Percentiles rank a stretch among this genome's conserved stretches.
Conservation (phyloP, 1,284 basidiomycete genomes). For the Termitomyces sp. region DNA sequence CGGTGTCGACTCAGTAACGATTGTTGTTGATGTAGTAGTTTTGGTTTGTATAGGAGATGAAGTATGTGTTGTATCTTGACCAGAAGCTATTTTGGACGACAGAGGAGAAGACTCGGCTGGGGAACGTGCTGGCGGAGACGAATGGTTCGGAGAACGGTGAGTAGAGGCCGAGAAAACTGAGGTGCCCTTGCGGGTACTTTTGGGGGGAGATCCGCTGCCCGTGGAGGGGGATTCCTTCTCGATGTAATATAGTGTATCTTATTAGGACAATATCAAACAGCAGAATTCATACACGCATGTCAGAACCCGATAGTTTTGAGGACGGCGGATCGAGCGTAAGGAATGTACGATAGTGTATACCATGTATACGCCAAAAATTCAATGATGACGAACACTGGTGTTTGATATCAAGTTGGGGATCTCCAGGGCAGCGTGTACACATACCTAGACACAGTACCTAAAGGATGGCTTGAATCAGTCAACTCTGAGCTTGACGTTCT, state of each 20-base stretch:
- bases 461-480: constrained; percentile 4
- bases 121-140: too few relatives aligned
- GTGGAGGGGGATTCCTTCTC: not conserved
- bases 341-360: constrained; percentile 83
- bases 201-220: too few relatives aligned
- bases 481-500: not conserved
- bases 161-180: too few relatives aligned
- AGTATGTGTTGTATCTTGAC: too few relatives aligned
- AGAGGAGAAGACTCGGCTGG: too few relatives aligned
- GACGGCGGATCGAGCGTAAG: constrained; percentile 76
- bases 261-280: not conserved
- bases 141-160: too few relatives aligned
- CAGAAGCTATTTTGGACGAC: too few relatives aligned
- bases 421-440: constrained; percentile 26
- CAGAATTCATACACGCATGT: not conserved
- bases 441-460: constrained; percentile 34
- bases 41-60: too few relatives aligned
- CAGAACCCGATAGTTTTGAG: constrained; percentile 54
- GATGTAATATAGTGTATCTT: constrained; percentile 7
- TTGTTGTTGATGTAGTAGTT: too few relatives aligned
- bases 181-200: too few relatives aligned
- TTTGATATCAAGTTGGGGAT: not conserved
- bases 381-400: constrained; percentile 79
- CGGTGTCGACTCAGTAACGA: too few relatives aligned
- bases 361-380: constrained; percentile 83